Conservation (phyloP, 441 rosid species). For the Rhodomyrtus psidioides region DNA sequence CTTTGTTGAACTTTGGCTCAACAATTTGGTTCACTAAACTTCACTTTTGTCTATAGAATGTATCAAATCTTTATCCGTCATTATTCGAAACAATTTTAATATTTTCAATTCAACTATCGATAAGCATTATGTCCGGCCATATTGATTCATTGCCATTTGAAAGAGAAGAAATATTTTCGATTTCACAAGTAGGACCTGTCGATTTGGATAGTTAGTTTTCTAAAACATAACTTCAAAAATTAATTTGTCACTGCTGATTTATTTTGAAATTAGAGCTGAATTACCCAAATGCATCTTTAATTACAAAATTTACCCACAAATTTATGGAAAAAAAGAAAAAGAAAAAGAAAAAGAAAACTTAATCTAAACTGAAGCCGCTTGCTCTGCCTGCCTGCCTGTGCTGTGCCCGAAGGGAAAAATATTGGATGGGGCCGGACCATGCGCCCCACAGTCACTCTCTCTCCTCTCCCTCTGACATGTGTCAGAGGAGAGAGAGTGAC, state of each 20-base stretch:
- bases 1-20: too few relatives aligned
- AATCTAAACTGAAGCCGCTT: neutral
- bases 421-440: too few relatives aligned
- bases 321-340: neutral
- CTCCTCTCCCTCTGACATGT: too few relatives aligned
- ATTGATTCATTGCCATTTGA: neutral
- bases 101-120: neutral
- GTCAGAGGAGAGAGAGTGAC: too few relatives aligned
- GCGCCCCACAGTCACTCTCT: too few relatives aligned
- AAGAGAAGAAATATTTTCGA: neutral
- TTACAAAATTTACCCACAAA: neutral
- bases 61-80: neutral
- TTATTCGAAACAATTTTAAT: neutral
- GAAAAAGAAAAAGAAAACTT: neutral
- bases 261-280: neutral
- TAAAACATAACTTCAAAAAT: neutral
- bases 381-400: neutral
- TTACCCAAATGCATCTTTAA: neutral
- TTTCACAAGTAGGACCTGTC: accelerated
- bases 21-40: too few relatives aligned
- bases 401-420: too few relatives aligned
- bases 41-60: too few relatives aligned
- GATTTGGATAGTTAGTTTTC: accelerated
- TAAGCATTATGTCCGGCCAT: neutral
- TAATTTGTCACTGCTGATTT: neutral